Evolutionary conservation across 75 land plant species (phyloP), one percentile per base, ranked within the genome.

Genomic region (Picea glauca): DNA sequence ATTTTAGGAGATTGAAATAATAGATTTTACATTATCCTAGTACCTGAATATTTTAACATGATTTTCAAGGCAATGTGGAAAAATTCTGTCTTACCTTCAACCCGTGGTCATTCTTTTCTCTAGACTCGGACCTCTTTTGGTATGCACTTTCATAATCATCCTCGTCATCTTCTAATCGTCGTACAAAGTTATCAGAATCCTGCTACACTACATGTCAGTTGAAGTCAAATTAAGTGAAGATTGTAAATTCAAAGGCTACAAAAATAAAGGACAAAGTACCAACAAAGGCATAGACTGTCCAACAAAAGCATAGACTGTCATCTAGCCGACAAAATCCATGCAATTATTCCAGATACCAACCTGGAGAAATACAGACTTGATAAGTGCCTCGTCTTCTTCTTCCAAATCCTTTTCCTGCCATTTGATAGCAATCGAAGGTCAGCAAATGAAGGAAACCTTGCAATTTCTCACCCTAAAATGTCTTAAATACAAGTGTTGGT

Each of bases 351-450:
- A 74, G 74, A 56, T 77, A 77, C 84, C 67, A 43, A 87, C 98
- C 65, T 87, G 87, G 54, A 90, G 94, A 6, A 88, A 87, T 58
- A 96, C 83, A 13, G 93, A 82, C 66, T 83, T 89, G 38, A 96
- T 81, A 26, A 94, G 74, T 13, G 88, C 89, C 78, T 96, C 99
- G 83, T 94, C 99, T 79, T 89, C 93, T 81, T 92, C 93, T 67
- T 85, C 94, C 58, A 94, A 35, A 62, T 85, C 85, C 82, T 88
- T 84, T 70, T 94, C 97, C 94, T 94, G 87, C 18, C 13, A 80
- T 14, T 30, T 75, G 14, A 80, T 77, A 40, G 60, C 60, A 80
- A 80, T 23, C 57, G 75, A 40, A 26, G 0, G 13, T 46, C 54
- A 46, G 9, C 72, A 73, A 17, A 38, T 1, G 23, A 9, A 5